Percentiles rank a stretch among this genome's conserved stretches.
phyloP scores from a whole-genome alignment of 1,284 basidiomycete genomes.

The Trichosporon sp. region DNA sequence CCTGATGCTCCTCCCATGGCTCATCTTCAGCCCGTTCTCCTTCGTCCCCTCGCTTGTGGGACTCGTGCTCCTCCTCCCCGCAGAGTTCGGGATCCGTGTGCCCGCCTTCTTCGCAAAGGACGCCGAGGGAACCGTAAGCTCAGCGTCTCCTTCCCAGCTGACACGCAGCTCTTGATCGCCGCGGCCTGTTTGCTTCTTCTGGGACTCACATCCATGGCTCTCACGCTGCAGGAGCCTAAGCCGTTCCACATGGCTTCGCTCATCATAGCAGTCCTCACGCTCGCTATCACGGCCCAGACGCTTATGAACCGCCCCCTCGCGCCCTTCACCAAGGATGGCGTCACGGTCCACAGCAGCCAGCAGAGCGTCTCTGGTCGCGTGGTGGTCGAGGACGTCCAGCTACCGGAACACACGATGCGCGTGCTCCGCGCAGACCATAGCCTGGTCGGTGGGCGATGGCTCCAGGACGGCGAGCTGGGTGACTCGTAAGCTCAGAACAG shows the following conservation, averaged over 20 bases:
- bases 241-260: slow-evolving; percentile 7
- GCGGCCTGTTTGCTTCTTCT: background rate
- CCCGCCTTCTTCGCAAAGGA: background rate
- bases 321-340: slow-evolving; percentile 4
- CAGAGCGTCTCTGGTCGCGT: slow-evolving; percentile 74
- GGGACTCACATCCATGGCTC: background rate
- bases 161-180: background rate
- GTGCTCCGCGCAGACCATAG: slow-evolving; percentile 86
- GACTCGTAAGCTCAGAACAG: slow-evolving; percentile 51
- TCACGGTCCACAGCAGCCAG: slow-evolving; percentile 42
- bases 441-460: slow-evolving; percentile 84
- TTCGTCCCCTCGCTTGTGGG: background rate
- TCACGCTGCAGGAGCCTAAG: background rate
- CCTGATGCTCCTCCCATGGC: background rate
- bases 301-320: background rate
- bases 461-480: slow-evolving; percentile 57
- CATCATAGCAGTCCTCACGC: background rate
- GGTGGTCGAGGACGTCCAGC: slow-evolving; percentile 70
- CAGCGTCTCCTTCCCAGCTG: background rate
- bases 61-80: background rate
- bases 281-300: background rate
- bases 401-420: slow-evolving; percentile 66
- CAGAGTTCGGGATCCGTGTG: background rate
- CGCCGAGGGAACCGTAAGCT: background rate
- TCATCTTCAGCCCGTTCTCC: background rate